phyloP scores from a whole-genome alignment of 192 early-diverging fungal species.

The Lobosporangium transversale region DNA sequence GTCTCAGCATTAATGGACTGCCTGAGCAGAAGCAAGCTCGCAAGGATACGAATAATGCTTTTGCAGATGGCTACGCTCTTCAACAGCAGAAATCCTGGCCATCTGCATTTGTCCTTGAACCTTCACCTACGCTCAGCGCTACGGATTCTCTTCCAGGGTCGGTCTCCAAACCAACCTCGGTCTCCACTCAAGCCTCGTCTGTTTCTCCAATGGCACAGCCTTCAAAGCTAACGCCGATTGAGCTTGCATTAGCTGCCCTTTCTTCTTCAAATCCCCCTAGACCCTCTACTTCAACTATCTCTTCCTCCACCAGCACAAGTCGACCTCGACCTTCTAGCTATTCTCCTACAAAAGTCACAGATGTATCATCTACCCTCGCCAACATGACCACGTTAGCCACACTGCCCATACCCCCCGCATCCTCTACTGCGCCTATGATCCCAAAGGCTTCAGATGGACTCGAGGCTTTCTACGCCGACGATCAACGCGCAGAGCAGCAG shows the following conservation, averaged over 20 bases:
- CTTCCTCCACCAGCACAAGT: constrained; percentile 11
- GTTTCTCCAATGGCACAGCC: constrained; percentile 4
- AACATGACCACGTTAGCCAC: constrained; percentile 39
- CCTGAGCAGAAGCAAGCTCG: constrained; percentile 5
- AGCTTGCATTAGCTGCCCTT: constrained; percentile 21
- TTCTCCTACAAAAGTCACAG: constrained; percentile 37
- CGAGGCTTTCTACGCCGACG: neutral
- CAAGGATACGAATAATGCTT: neutral
- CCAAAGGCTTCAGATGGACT: neutral
- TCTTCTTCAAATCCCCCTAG: constrained; percentile 14
- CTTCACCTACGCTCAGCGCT: constrained; percentile 26
- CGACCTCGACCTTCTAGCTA: constrained; percentile 49
- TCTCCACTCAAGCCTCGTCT: constrained; percentile 39
- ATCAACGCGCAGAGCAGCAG: constrained; percentile 2
- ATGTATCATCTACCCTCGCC: constrained; percentile 38
- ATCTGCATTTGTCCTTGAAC: constrained; percentile 19
- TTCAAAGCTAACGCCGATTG: constrained; percentile 13
- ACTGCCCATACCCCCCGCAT: constrained; percentile 33
- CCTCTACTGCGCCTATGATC: constrained; percentile 1
- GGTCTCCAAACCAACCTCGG: constrained; percentile 10
- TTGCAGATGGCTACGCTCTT: neutral
- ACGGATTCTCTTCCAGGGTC: constrained; percentile 31
- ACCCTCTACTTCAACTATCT: constrained; percentile 22
- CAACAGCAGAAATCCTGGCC: constrained; percentile 11
- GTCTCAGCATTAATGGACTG: neutral